Evolutionary conservation across 2,329 filamentous ascomycete genomes (phyloP), one percentile per base, ranked within the genome.

Genomic region (Fusarium brevicatenulatum): DNA sequence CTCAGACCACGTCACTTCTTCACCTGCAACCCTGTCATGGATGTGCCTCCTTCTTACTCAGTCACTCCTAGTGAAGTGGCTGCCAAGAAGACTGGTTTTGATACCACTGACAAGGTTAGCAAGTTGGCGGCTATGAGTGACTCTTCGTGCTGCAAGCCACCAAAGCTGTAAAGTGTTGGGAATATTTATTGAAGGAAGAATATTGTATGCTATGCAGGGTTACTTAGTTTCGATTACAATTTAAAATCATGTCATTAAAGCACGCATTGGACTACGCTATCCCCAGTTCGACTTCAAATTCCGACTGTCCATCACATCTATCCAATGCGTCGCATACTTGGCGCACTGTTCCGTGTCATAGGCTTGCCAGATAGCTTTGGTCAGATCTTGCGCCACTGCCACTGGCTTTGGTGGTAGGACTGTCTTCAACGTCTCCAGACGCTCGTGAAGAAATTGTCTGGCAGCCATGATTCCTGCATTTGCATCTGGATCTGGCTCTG

Each of bases 1-100:
- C 85, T 97, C 47, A 85, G 93, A 34, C 94, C 94, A 5, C 85
- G 94, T 49, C 92, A 97, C 84, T 97, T 97, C 87, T 97, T 97
- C 83, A 83, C 87, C 30, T 87, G 89, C 75, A 97, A 95, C 80
- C 94, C 94, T 3, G 92, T 90, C 63, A 84, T 97, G 81, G 93
- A 97, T 80, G 92, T 97, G 25, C 92, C 92, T 64, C 93, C 94
- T 5, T 76, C 73, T 47, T 78, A 78, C 62, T 77, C 74, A 0
- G 70, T 76, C 21, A 78, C 77, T 2, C 77, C 77, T 6, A 78
- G 59, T 80, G 86, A 76, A 52, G 75, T 71, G 18, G 63, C 66
- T 5, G 75, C 72, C 11, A 60, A 74, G 52, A 72, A 77, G 71
- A 57, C 63, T 9, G 75, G 67, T 0, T 30, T 73, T 21, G 76